Conservation (phyloP, 768 basidiomycete genomes). For the Tricholoma sp. region DNA sequence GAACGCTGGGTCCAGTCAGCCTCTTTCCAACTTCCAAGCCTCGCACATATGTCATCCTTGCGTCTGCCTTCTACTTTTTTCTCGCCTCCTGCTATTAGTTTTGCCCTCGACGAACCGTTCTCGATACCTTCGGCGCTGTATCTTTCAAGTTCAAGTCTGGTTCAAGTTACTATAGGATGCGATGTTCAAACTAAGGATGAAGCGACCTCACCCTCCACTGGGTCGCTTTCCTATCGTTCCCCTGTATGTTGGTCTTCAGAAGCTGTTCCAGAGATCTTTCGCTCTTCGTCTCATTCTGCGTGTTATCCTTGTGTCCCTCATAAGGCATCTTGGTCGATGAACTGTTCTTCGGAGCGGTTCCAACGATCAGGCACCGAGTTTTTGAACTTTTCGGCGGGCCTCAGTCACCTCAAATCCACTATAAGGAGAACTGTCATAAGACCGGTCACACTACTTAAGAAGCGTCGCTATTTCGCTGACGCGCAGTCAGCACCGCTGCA, state of each 20-base stretch:
- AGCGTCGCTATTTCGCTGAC: not conserved
- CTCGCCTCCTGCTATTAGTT: not conserved
- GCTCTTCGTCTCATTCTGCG: not conserved
- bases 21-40: not conserved
- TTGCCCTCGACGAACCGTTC: not conserved
- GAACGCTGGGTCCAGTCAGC: not conserved
- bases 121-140: not conserved
- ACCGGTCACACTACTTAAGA: not conserved
- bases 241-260: not conserved
- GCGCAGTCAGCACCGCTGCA: not conserved
- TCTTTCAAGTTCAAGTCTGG: not conserved
- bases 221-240: not conserved
- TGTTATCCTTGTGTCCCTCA: not conserved
- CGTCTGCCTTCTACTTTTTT: not conserved
- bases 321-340: not conserved
- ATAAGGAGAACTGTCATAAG: not conserved
- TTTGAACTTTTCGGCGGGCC: not conserved
- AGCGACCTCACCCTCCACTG: not conserved
- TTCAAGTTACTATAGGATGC: not conserved
- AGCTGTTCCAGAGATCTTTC: not conserved
- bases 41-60: not conserved
- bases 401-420: not conserved
- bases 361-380: not conserved
- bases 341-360: not conserved
- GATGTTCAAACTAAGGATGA: not conserved